Evolutionary conservation across 805 yeast species (phyloP).

Genomic region (Saitoella complicata): DNA sequence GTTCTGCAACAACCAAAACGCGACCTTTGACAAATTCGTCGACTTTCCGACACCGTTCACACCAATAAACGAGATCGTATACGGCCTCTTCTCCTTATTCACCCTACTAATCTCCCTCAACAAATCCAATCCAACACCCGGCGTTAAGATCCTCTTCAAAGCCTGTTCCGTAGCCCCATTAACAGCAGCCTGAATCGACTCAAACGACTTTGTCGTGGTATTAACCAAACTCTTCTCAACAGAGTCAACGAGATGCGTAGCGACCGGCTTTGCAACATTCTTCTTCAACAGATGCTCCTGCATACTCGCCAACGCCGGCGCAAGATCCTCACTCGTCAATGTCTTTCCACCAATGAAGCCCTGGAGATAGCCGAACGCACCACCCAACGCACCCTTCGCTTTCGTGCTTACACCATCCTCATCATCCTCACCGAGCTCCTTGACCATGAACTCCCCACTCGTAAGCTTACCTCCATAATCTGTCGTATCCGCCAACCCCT

Average conservation of each 20-base stretch:
- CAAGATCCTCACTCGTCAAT: conserved; percentile 45
- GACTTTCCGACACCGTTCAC: conserved; percentile 98
- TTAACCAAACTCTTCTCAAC: conserved; percentile 59
- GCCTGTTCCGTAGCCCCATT: conserved; percentile 37
- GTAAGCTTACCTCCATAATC: no score
- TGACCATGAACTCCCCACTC: background rate
- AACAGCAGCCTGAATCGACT: conserved; percentile 41
- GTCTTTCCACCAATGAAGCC: conserved; percentile 55
- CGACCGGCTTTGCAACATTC: conserved; percentile 84
- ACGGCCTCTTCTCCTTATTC: conserved; percentile 39
- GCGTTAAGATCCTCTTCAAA: conserved; percentile 57
- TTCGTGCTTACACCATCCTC: conserved; percentile 27
- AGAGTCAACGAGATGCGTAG: conserved; percentile 50
- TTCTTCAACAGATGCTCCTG: conserved; percentile 65
- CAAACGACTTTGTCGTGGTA: conserved; percentile 55
- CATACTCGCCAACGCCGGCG: conserved; percentile 46
- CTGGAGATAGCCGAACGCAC: conserved; percentile 42
- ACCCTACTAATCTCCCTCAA: conserved; percentile 53
- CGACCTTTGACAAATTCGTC: conserved; percentile 82
- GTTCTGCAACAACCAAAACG: conserved; percentile 89
- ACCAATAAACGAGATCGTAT: conserved; percentile 93
- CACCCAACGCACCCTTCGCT: conserved; percentile 13
- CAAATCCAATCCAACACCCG: conserved; percentile 77
- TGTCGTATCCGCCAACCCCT: no score
- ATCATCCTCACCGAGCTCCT: conserved; percentile 20